phyloP scores from a whole-genome alignment of 257 asterid genomes.

The Nicotiana knightiana region DNA sequence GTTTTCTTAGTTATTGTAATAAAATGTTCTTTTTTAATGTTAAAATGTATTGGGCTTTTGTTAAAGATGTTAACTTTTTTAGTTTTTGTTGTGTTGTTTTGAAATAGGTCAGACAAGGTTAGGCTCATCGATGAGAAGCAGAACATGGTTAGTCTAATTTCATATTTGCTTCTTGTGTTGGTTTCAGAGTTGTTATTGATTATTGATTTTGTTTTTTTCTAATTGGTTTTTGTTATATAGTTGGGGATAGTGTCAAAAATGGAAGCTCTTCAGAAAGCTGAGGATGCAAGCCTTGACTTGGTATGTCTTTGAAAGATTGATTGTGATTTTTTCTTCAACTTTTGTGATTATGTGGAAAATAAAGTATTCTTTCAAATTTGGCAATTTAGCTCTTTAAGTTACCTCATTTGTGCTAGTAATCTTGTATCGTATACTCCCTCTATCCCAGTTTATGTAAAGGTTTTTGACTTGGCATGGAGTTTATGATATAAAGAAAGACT shows the following conservation, averaged over 20 bases:
- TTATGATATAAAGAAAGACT: no score
- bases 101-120: conserved; percentile 73
- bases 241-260: conserved; percentile 70
- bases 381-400: neutral
- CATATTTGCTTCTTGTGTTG: neutral
- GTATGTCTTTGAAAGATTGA: conserved; percentile 35
- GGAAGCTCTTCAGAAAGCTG: conserved; percentile 90
- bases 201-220: neutral
- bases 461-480: no score
- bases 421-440: neutral
- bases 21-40: neutral
- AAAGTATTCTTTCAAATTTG: neutral
- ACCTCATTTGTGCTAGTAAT: neutral
- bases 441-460: no score
- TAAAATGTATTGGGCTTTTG: neutral
- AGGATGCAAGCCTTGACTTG: conserved; percentile 87
- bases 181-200: neutral
- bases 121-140: conserved; percentile 89
- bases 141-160: conserved; percentile 61
- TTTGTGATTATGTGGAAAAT: neutral
- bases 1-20: neutral
- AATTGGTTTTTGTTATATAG: conserved; percentile 32
- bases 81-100: conserved; percentile 13
- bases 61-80: neutral
- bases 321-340: neutral